These are phyloP conservation scores for Spencermartinsiella europaea DNA, from an alignment of 805 yeast genomes.

Conservation along the genomic window DNA sequence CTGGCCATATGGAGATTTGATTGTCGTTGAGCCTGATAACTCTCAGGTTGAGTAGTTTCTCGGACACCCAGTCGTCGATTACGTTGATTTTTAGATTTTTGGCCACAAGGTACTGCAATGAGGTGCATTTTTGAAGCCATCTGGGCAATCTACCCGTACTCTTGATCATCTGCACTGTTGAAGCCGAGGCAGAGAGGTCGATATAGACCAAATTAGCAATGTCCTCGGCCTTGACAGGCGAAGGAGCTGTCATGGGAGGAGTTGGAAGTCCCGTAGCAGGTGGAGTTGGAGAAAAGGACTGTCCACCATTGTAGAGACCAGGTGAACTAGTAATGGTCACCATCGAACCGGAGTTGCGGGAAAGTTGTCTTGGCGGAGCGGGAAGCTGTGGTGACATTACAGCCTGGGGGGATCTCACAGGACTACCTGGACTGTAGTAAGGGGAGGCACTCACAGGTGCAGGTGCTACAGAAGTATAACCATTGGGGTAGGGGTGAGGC, in stretches of 20 bases:
- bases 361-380: too few relatives aligned
- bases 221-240: slow-evolving; percentile 6
- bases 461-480: too few relatives aligned
- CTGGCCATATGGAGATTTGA: slow-evolving; percentile 29
- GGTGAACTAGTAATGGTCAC: too few relatives aligned
- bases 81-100: slow-evolving; percentile 21
- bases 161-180: slow-evolving; percentile 16
- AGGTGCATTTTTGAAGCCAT: slow-evolving; percentile 21
- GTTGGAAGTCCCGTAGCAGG: background rate
- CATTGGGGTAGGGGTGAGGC: too few relatives aligned
- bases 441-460: too few relatives aligned
- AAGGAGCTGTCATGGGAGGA: slow-evolving; percentile 5
- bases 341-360: too few relatives aligned
- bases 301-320: too few relatives aligned
- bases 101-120: slow-evolving; percentile 23
- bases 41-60: slow-evolving; percentile 18
- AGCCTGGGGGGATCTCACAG: too few relatives aligned
- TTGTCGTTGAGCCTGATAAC: slow-evolving; percentile 23
- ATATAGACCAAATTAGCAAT: slow-evolving; percentile 16
- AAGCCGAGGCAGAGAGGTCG: slow-evolving; percentile 19
- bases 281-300: background rate
- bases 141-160: slow-evolving; percentile 25
- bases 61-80: slow-evolving; percentile 27
- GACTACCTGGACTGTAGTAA: too few relatives aligned
- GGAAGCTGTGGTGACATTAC: too few relatives aligned